Conservation (phyloP, 345 rosid species). For the Gossypium rotundifolium region DNA sequence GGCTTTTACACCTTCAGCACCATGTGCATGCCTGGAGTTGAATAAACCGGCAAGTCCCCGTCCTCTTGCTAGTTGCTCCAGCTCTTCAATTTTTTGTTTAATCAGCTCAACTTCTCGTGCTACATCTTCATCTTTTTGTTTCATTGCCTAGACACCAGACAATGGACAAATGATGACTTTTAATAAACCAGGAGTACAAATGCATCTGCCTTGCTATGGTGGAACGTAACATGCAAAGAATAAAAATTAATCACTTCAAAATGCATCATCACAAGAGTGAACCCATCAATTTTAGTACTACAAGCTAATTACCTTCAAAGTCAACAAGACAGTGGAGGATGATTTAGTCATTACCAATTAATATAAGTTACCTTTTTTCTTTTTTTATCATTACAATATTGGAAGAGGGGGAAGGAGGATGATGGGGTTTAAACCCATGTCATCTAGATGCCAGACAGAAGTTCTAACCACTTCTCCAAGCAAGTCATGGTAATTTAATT, state of each 20-base stretch:
- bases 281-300: background rate
- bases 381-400: too few species aligned
- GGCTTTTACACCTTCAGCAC: slow-evolving; percentile 17
- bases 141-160: slow-evolving; percentile 36
- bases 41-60: slow-evolving; percentile 28
- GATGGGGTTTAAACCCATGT: too few species aligned
- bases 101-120: slow-evolving; percentile 36
- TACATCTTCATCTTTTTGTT: slow-evolving; percentile 44
- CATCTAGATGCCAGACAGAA: too few species aligned
- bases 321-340: background rate
- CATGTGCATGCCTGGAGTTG: slow-evolving; percentile 20
- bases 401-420: too few species aligned
- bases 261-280: background rate
- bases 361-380: background rate
- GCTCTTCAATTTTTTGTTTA: slow-evolving; percentile 36
- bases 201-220: background rate
- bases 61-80: slow-evolving; percentile 34
- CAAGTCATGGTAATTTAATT: background rate
- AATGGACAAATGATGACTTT: background rate
- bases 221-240: background rate
- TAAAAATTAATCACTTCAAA: background rate
- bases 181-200: background rate
- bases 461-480: too few species aligned
- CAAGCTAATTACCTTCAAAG: background rate
- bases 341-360: background rate